Evolutionary conservation across 768 basidiomycete genomes (phyloP).

Genomic region (Lentinula guzmanii): DNA sequence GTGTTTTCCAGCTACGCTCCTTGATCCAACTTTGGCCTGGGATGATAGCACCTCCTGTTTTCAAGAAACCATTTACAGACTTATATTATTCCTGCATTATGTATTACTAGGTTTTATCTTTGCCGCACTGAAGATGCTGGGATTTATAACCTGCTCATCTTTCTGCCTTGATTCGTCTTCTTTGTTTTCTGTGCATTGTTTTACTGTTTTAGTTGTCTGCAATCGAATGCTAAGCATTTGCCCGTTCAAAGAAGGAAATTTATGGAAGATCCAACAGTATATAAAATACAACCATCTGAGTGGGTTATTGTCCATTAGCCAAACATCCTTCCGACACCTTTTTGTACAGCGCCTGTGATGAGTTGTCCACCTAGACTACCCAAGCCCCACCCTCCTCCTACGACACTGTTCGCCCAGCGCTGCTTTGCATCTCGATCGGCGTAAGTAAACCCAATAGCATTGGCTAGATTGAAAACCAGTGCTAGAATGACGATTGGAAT

Average conservation of each 20-base stretch:
- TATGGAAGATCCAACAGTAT: constrained; percentile 7
- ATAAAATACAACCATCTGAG: background rate
- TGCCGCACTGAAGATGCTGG: background rate
- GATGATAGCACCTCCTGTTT: background rate
- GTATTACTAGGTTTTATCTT: constrained; percentile 4
- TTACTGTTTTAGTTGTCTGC: constrained; percentile 8
- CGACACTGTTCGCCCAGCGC: constrained; percentile 77
- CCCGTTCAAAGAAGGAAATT: background rate
- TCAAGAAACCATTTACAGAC: background rate
- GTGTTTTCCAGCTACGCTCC: constrained; percentile 1
- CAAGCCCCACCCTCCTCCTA: constrained; percentile 64
- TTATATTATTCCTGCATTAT: background rate
- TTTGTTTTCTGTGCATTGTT: constrained; percentile 13
- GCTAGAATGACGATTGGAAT: constrained; percentile 93
- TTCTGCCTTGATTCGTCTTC: constrained; percentile 15
- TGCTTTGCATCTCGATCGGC: constrained; percentile 89
- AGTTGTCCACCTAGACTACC: constrained; percentile 85
- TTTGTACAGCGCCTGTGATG: constrained; percentile 76
- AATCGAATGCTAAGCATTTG: background rate
- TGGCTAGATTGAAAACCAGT: constrained; percentile 77
- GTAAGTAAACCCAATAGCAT: background rate
- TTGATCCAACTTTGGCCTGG: background rate
- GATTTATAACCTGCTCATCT: background rate
- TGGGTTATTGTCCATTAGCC: constrained; percentile 23
- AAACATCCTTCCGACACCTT: constrained; percentile 74